Conservation (phyloP, 2,329 filamentous ascomycete species). For the Phyllosticta citribraziliensis region DNA sequence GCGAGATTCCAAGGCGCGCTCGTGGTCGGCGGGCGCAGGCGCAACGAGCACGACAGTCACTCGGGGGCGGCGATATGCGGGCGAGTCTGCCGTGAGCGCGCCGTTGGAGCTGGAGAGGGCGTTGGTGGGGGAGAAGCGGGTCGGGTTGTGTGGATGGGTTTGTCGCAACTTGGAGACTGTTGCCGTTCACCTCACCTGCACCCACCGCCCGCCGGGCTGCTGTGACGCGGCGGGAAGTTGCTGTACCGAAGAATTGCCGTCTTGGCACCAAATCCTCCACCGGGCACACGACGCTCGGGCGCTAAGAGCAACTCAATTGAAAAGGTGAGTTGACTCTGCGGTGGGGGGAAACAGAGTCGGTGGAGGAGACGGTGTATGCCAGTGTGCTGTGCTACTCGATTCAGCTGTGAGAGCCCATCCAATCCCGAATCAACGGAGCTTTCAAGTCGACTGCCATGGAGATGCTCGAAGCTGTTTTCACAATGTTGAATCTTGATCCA, state of each 20-base stretch:
- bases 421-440: no score
- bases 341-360: no score
- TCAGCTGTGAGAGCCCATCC: no score
- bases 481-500: neutral
- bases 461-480: no score
- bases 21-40: neutral
- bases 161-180: neutral
- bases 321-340: no score
- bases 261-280: neutral
- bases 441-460: no score
- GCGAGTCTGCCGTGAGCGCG: neutral
- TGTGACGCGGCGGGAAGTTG: neutral
- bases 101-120: neutral
- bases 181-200: neutral
- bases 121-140: neutral
- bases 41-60: neutral
- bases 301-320: no score
- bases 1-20: conserved; percentile 6
- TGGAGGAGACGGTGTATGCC: no score
- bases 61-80: neutral
- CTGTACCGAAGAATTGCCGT: neutral
- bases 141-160: neutral
- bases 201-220: neutral
- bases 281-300: no score
- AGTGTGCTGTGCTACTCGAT: no score